A percentile compares a stretch with the other conserved stretches of the same genome.
These are phyloP conservation scores for Amanita pseudoporphyria DNA, from an alignment of 768 basidiomycete species.

Conservation along the genomic window DNA sequence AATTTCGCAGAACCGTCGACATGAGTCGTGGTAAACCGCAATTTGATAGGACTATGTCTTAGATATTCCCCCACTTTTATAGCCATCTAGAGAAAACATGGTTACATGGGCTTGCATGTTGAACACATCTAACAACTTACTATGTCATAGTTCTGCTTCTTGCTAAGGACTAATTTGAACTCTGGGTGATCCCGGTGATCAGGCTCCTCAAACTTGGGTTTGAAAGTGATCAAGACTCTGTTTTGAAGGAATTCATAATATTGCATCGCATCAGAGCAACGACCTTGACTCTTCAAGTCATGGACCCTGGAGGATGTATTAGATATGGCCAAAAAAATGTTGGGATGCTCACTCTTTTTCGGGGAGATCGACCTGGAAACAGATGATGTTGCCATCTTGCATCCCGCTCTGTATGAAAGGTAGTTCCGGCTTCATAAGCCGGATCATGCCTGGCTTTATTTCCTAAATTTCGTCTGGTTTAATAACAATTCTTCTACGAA, in stretches of 20 bases:
- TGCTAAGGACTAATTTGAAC: constrained; percentile 86
- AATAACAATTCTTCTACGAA: background rate
- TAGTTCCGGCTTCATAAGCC: constrained; percentile 90
- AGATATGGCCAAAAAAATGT: constrained; percentile 6
- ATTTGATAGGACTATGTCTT: constrained; percentile 89
- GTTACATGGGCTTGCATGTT: too few species aligned
- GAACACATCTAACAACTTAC: constrained; percentile 36
- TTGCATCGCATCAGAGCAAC: constrained; percentile 84
- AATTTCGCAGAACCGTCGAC: constrained; percentile 80
- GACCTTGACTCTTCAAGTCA: constrained; percentile 80
- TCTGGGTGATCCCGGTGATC: constrained; percentile 71
- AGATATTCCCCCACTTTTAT: constrained; percentile 84
- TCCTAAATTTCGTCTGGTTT: too few species aligned
- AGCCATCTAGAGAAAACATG: too few species aligned
- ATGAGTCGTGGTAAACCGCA: constrained; percentile 97
- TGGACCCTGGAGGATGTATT: constrained; percentile 44
- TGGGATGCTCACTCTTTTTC: constrained; percentile 77
- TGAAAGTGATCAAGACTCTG: constrained; percentile 91
- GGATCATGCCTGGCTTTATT: constrained; percentile 99
- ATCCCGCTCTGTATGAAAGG: constrained; percentile 98
- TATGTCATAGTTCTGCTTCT: constrained; percentile 97
- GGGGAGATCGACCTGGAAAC: constrained; percentile 92
- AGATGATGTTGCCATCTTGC: constrained; percentile 97
- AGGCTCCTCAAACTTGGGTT: constrained; percentile 80
- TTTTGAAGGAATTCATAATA: constrained; percentile 99